A percentile compares a stretch with the other conserved stretches of the same genome.
These are phyloP conservation scores for Scleromitrula shiraiana DNA, from an alignment of 2,329 filamentous ascomycete genomes.

Conservation along the genomic window DNA sequence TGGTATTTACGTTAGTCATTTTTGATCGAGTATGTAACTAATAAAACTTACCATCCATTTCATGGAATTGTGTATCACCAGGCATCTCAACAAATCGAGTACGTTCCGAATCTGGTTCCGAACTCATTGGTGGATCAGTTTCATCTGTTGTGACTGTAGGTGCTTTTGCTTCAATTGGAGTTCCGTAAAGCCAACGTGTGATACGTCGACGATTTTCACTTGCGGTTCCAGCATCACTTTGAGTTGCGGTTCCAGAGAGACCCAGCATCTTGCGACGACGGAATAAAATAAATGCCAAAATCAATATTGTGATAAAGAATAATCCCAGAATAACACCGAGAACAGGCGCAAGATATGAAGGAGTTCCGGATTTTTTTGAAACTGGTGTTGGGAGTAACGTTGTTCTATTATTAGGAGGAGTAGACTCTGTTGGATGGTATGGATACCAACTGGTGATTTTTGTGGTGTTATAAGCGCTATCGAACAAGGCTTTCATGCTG, in stretches of 20 bases:
- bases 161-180: slow-evolving; percentile 20
- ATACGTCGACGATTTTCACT: slow-evolving; percentile 19
- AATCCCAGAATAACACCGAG: slow-evolving; percentile 54
- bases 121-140: slow-evolving; percentile 11
- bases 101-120: slow-evolving; percentile 16
- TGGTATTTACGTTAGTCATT: neutral
- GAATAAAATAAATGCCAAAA: slow-evolving; percentile 46
- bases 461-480: slow-evolving; percentile 43
- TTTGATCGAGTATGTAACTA: slow-evolving; percentile 5
- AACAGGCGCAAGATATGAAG: slow-evolving; percentile 52
- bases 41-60: slow-evolving; percentile 27
- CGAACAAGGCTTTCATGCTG: slow-evolving; percentile 46
- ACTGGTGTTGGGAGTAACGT: slow-evolving; percentile 10
- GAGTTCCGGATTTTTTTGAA: slow-evolving; percentile 30
- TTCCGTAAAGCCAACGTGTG: slow-evolving; percentile 23
- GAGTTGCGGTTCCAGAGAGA: slow-evolving; percentile 9
- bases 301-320: slow-evolving; percentile 44
- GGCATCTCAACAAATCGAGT: slow-evolving; percentile 19
- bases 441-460: slow-evolving; percentile 55
- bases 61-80: slow-evolving; percentile 25
- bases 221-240: slow-evolving; percentile 22
- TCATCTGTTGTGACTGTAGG: slow-evolving; percentile 27
- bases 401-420: slow-evolving; percentile 10
- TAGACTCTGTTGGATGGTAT: slow-evolving; percentile 34
- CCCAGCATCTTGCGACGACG: slow-evolving; percentile 34